Percentiles rank a stretch among this genome's conserved stretches.
phyloP scores from a whole-genome alignment of 139 green algal species.

The Closterium sp. region DNA sequence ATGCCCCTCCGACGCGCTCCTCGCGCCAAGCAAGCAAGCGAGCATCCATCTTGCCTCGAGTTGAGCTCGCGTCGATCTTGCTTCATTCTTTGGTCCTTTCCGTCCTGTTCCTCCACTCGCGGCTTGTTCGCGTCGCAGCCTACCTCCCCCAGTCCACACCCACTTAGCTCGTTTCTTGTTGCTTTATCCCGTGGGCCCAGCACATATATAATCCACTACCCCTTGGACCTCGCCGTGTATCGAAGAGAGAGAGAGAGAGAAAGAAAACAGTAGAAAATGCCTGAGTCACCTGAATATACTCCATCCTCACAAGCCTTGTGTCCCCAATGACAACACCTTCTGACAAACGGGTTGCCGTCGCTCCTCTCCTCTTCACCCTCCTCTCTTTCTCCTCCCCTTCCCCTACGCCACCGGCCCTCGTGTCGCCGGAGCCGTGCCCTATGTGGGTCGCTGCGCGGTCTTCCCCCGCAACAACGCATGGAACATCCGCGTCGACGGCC shows the following conservation, averaged over 20 bases:
- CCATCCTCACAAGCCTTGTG: background rate
- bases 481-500: background rate
- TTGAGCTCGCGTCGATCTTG: too few relatives aligned
- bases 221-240: too few relatives aligned
- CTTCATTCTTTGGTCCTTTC: background rate
- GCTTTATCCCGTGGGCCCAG: too few relatives aligned
- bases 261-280: too few relatives aligned
- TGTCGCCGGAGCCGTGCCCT: background rate
- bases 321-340: background rate
- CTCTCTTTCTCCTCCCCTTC: background rate
- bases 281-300: background rate
- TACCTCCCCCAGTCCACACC: too few relatives aligned
- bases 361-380: background rate
- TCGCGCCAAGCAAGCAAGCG: too few relatives aligned
- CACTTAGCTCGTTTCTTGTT: too few relatives aligned
- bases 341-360: background rate
- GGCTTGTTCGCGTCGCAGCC: too few relatives aligned
- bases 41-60: too few relatives aligned
- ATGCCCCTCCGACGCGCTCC: too few relatives aligned
- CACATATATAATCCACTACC: too few relatives aligned
- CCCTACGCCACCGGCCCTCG: background rate
- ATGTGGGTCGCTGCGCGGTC: background rate
- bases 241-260: too few relatives aligned
- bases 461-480: constrained; percentile 1
- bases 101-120: background rate